phyloP scores from a whole-genome alignment of 1,284 basidiomycete genomes.

The Ceraceosorus bombacis region DNA sequence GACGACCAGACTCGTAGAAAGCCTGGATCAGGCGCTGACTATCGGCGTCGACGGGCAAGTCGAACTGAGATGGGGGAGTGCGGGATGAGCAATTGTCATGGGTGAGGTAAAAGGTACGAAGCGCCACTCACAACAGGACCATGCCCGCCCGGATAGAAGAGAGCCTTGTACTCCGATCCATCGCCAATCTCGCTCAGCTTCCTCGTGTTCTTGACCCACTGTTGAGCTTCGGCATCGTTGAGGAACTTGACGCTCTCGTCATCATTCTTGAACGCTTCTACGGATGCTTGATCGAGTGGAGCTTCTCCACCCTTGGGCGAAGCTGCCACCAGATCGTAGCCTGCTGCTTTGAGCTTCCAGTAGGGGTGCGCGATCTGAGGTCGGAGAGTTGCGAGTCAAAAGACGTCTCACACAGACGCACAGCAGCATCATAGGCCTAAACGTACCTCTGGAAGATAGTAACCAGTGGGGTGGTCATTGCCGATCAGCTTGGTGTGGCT shows the following conservation, averaged over 20 bases:
- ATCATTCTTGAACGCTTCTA: slow-evolving; percentile 58
- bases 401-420: not conserved
- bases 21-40: slow-evolving; percentile 26
- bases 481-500: slow-evolving; percentile 61
- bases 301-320: slow-evolving; percentile 65
- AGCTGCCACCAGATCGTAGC: slow-evolving; percentile 63
- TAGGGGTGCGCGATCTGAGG: slow-evolving; percentile 68
- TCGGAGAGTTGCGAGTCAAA: not conserved
- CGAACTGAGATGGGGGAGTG: slow-evolving; percentile 20
- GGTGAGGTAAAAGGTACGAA: not conserved
- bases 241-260: slow-evolving; percentile 60
- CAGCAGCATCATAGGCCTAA: not conserved
- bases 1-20: slow-evolving; percentile 33
- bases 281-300: slow-evolving; percentile 61
- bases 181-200: slow-evolving; percentile 60
- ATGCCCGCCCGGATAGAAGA: slow-evolving; percentile 69
- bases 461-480: slow-evolving; percentile 57
- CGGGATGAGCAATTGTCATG: not conserved
- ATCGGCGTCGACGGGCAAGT: slow-evolving; percentile 29
- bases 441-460: slow-evolving; percentile 30
- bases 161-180: slow-evolving; percentile 57
- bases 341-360: slow-evolving; percentile 57
- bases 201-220: slow-evolving; percentile 58
- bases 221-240: slow-evolving; percentile 55
- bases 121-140: slow-evolving; percentile 14